Percentiles rank a stretch among this genome's conserved stretches.
These are phyloP conservation scores for Panus rudis DNA, from an alignment of 768 basidiomycete species.

Conservation along the genomic window DNA sequence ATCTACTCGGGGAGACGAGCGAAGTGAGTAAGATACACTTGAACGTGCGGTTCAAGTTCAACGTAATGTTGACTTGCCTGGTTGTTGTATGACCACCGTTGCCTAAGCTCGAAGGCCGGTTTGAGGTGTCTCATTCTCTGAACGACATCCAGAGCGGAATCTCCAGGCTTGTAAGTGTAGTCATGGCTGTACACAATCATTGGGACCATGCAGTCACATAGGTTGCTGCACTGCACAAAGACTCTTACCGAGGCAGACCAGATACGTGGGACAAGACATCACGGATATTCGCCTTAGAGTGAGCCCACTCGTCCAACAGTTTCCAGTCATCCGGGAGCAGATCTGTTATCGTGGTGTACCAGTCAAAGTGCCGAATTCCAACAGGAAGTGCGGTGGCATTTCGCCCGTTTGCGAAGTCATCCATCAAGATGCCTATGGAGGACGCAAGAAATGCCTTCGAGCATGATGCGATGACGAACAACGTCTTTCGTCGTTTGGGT, in stretches of 20 bases:
- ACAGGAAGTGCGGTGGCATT: slow-evolving; percentile 20
- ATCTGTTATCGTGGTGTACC: slow-evolving; percentile 25
- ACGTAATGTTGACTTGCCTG: slow-evolving; percentile 16
- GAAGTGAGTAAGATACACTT: not conserved
- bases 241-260: slow-evolving; percentile 29
- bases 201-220: not conserved
- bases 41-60: not conserved
- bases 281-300: slow-evolving; percentile 26
- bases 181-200: slow-evolving; percentile 28
- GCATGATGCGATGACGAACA: slow-evolving; percentile 25
- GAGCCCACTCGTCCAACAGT: slow-evolving; percentile 36
- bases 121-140: slow-evolving; percentile 22
- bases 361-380: slow-evolving; percentile 15
- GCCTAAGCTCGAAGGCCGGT: slow-evolving; percentile 29
- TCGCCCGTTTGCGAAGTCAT: slow-evolving; percentile 23
- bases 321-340: slow-evolving; percentile 35
- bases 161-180: slow-evolving; percentile 21
- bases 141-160: slow-evolving; percentile 20
- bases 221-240: not conserved
- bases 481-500: slow-evolving; percentile 15
- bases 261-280: slow-evolving; percentile 36
- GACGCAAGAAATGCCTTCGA: slow-evolving; percentile 25
- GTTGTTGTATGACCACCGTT: slow-evolving; percentile 34
- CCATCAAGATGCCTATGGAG: slow-evolving; percentile 25
- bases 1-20: slow-evolving; percentile 22